These are phyloP conservation scores for Candida arabinofermentans DNA, from an alignment of 805 yeast species.

Conservation along the genomic window DNA sequence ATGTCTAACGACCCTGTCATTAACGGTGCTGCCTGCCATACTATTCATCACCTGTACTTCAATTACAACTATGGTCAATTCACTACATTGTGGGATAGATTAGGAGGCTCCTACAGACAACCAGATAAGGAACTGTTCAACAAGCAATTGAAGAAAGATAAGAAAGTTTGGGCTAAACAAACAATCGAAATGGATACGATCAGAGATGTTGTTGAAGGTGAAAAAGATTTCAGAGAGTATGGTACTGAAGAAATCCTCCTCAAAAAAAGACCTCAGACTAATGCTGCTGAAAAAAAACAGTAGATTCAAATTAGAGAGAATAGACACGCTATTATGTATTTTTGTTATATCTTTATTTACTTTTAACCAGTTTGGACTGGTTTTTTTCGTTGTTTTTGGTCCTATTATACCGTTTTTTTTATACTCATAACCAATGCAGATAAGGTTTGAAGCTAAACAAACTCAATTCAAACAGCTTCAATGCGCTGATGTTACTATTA, in stretches of 20 bases:
- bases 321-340: background rate
- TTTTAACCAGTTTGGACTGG: background rate
- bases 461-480: too few species aligned
- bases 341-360: background rate
- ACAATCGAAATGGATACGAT: constrained; percentile 71
- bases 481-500: too few species aligned
- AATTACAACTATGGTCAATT: constrained; percentile 98
- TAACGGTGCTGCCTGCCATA: constrained; percentile 98
- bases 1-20: constrained; percentile 88
- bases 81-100: constrained; percentile 96
- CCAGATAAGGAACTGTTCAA: constrained; percentile 88
- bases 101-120: constrained; percentile 88
- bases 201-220: constrained; percentile 77
- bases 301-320: background rate
- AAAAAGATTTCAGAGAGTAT: constrained; percentile 71
- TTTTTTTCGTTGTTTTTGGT: too few species aligned
- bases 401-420: too few species aligned
- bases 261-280: constrained; percentile 5
- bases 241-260: constrained; percentile 41
- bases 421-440: too few species aligned
- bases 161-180: constrained; percentile 67
- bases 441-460: too few species aligned
- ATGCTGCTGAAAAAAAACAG: background rate
- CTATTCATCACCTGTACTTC: constrained; percentile 94
- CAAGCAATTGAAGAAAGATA: constrained; percentile 51